Base-by-base conservation (phyloP, 805 yeast genomes). In the Candida boidinii region DNA sequence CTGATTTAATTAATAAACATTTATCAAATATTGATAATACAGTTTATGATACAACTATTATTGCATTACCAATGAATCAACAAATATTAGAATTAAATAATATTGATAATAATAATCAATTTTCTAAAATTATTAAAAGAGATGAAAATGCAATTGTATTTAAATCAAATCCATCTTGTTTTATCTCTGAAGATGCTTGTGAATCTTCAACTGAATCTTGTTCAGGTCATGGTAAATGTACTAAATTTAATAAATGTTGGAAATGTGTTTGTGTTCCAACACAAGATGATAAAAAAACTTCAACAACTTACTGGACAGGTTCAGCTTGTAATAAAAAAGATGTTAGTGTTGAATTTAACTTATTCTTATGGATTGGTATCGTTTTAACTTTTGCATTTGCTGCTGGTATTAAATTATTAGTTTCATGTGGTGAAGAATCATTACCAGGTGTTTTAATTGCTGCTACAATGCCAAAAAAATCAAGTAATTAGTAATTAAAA, bases 401-500 rank as follows among this genome's bases (percentile, higher is more conserved):
- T 24, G 56, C 54, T 4, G 82, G 79, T 25, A 53, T 78, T 38
- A 65, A 68, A 44, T 64, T 80, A 37, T 56, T 80, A 50, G 51
- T 55, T 35, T 49, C 62, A 23, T 61, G 76, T 39, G 87, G 84
- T 14, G 54, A 56, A 43, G 79, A 76, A 42, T 71, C 76, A 28
- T 64, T 79, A 40, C 86, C 87, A 13, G 84, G 85, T 17, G 76
- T 78, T 20, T 67, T 79, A 44, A 70, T 68, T 40, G 79, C 81
- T 26, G 74, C 79, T 28, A 70, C 76, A 4, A 51, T 56, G 28
- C 49, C 62, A 26, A 63, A 68, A 37, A 64, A 66, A 53, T 53
- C 56, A 39, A 38, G 44, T 31, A 44, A 45, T 22, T 54, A n/a
- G n/a, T 42, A 39, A 20, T 17, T 7, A 10, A 22, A 26, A 5